These are phyloP conservation scores for Lentinula raphanica DNA, from an alignment of 768 basidiomycete genomes.

Conservation along the genomic window DNA sequence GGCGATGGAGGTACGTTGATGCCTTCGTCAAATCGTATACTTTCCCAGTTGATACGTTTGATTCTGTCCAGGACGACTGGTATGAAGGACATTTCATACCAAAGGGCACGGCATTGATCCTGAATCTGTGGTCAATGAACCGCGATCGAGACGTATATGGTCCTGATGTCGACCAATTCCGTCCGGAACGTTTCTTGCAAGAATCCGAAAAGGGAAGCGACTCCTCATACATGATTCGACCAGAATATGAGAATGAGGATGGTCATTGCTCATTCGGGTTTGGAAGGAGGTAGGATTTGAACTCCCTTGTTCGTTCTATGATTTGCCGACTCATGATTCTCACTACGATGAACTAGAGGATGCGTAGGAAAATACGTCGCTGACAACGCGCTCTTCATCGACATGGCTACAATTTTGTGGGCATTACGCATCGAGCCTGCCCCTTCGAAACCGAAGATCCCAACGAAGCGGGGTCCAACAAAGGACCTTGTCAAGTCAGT, in stretches of 20 bases:
- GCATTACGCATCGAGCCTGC: neutral
- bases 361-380: conserved; percentile 2
- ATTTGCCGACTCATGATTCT: neutral
- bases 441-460: neutral
- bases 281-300: neutral
- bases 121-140: conserved; percentile 2
- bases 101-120: conserved; percentile 19
- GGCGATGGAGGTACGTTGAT: neutral
- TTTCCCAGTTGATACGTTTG: conserved; percentile 21
- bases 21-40: conserved; percentile 13
- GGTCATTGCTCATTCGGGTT: neutral
- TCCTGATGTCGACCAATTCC: neutral
- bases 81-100: conserved; percentile 43
- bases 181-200: neutral
- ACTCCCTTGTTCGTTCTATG: neutral
- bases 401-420: neutral
- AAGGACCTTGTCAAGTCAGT: neutral
- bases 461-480: neutral
- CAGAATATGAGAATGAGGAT: neutral
- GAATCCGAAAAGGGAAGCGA: neutral
- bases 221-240: neutral
- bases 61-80: conserved; percentile 32
- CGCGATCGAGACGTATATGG: neutral
- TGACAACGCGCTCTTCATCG: conserved; percentile 1
- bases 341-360: neutral